These are phyloP conservation scores for Metschnikowia vanudenii DNA, from an alignment of 805 yeast genomes.

Conservation along the genomic window DNA sequence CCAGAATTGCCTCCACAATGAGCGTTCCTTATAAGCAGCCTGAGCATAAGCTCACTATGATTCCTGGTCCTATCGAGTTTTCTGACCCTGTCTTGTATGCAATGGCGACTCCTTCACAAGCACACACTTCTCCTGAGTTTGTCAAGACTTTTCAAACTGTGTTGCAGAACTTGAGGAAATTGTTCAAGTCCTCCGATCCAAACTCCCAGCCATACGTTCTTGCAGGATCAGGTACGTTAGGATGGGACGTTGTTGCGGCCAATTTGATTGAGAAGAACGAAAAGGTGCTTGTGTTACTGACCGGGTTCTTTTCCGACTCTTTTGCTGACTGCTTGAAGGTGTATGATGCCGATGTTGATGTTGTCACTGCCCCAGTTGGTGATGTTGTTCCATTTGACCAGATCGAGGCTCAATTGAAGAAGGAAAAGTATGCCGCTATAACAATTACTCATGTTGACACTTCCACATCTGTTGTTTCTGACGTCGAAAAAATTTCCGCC, in stretches of 20 bases:
- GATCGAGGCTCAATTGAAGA: conserved; percentile 54
- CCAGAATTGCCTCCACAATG: conserved; percentile 21
- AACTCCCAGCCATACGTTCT: conserved; percentile 78
- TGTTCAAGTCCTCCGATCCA: conserved; percentile 68
- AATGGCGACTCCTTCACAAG: conserved; percentile 77
- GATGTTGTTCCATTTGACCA: conserved; percentile 56
- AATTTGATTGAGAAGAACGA: conserved; percentile 66
- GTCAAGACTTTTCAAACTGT: conserved; percentile 68
- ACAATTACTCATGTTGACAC: conserved; percentile 96
- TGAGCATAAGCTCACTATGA: conserved; percentile 51
- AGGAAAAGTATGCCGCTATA: conserved; percentile 58
- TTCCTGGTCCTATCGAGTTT: conserved; percentile 88
- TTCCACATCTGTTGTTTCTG: conserved; percentile 86
- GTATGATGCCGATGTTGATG: conserved; percentile 77
- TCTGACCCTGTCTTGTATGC: conserved; percentile 76
- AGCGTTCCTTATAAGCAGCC: conserved; percentile 40
- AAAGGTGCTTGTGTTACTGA: conserved; percentile 74
- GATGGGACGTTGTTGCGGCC: conserved; percentile 88
- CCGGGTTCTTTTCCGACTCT: conserved; percentile 86
- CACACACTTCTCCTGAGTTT: conserved; percentile 90
- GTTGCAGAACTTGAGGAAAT: conserved; percentile 62
- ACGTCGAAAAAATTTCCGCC: conserved; percentile 60
- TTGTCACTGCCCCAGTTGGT: conserved; percentile 71
- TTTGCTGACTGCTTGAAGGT: conserved; percentile 73
- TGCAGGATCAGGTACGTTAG: conserved; percentile 91